Base-by-base conservation (phyloP, 768 basidiomycete species). In the Lactarius psammicola region DNA sequence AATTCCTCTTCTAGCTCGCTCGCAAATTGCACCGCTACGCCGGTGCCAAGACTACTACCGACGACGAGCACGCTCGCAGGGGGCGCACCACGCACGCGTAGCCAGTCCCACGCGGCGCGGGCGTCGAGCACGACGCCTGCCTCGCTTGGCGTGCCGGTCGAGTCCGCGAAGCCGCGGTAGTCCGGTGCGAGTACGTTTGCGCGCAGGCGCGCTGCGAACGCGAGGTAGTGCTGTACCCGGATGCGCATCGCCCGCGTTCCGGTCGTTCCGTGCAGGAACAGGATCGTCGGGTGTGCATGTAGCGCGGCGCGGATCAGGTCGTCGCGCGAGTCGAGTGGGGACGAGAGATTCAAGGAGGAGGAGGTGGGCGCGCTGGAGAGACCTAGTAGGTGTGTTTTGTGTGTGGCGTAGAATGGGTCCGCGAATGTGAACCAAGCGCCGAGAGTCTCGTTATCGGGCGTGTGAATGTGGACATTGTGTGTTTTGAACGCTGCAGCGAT, bases 111-210 rank as follows among this genome's bases (percentile, higher is more conserved):
- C 0, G 88, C 92, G 0, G 92, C 84, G 38, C 85, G 79, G 1
- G 92, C 92, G 72, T 98, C 92, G 1, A 73, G 76, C 1, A 85
- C 75, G 0, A 98, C 79, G 0, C 95, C 96, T 15, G 74, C 76
- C 74, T 95, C 89, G 30, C 83, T 87, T 0, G 96, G 96, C 0
- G 75, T 76, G 0, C 94, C 93, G 1, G 84, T 82, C 58, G 93
- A 95, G 72, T 98, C 95, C 0, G 80, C 96, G 72, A 90, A 98
- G 1, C 95, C 95, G 59, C 95, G 85, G 74, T 98, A 98, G 76
- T 98, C 96, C 42, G 94, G 85, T 1, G 87, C 87, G 31, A 98
- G 78, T 11, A 97, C 88, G 74, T 95, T 95, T 23, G 84, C 84
- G 15, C 80, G 78, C 9, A 92, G 77, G 0, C 88, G 83, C 1